These are phyloP conservation scores for Pulicaria dysenterica DNA, from an alignment of 129 eudicot genomes.

Conservation along the genomic window DNA sequence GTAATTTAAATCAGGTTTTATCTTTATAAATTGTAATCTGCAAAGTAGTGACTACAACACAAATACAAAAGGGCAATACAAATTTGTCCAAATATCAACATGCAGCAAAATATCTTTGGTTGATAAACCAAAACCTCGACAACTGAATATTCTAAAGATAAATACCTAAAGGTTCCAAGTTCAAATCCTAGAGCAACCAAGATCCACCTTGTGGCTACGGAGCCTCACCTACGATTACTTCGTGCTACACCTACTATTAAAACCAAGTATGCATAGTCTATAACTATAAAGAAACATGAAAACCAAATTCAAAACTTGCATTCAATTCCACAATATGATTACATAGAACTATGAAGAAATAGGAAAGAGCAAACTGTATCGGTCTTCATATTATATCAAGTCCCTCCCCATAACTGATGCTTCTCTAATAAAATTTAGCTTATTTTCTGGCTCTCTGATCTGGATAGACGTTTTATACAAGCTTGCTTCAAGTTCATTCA, in stretches of 20 bases:
- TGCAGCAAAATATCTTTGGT: constrained; percentile 11
- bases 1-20: no score
- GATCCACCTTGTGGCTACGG: no score
- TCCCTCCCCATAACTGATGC: neutral
- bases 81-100: constrained; percentile 2
- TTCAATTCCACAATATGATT: constrained; percentile 5
- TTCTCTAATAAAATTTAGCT: neutral
- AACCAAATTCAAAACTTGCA: constrained; percentile 37
- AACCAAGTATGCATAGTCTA: neutral
- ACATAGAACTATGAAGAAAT: neutral
- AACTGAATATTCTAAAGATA: constrained; percentile 9
- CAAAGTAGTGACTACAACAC: no score
- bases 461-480: constrained; percentile 55
- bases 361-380: neutral
- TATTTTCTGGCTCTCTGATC: constrained; percentile 49
- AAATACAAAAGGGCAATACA: no score
- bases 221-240: no score
- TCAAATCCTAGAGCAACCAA: no score
- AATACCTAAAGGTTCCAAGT: no score
- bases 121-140: constrained; percentile 16
- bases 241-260: neutral
- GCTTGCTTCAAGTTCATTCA: constrained; percentile 73
- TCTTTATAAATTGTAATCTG: no score
- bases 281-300: constrained; percentile 10
- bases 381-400: constrained; percentile 5